Evolutionary conservation across 2,329 filamentous ascomycete genomes (phyloP).

Genomic region (Didymella pinodella): DNA sequence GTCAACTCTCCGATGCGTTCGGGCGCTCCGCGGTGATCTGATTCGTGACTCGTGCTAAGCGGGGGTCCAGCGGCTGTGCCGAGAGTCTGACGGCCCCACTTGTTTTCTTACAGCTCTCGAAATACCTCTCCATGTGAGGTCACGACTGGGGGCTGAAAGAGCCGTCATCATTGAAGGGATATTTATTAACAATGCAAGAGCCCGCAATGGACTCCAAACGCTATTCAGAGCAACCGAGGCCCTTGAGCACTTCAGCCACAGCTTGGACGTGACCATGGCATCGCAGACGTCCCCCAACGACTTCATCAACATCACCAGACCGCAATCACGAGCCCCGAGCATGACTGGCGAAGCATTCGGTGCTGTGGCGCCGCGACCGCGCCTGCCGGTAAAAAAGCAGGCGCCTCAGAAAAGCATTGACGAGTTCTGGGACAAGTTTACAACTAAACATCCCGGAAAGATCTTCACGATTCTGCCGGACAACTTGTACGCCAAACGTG

Average conservation of each 20-base stretch:
- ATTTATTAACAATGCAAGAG: slow-evolving; percentile 37
- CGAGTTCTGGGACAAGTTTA: slow-evolving; percentile 75
- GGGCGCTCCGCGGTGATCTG: slow-evolving; percentile 30
- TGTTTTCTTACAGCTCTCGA: slow-evolving; percentile 44
- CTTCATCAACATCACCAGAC: slow-evolving; percentile 48
- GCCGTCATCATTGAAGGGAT: slow-evolving; percentile 18
- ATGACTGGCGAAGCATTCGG: slow-evolving; percentile 41
- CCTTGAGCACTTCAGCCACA: slow-evolving; percentile 28
- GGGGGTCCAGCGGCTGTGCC: slow-evolving; percentile 43
- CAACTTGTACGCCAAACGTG: slow-evolving; percentile 69
- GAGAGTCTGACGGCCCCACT: slow-evolving; percentile 48
- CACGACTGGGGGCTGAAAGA: slow-evolving; percentile 45
- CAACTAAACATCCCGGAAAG: slow-evolving; percentile 74
- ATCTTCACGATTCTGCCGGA: slow-evolving; percentile 75
- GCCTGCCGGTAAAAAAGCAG: slow-evolving; percentile 55
- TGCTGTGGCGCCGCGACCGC: slow-evolving; percentile 27
- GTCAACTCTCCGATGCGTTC: slow-evolving; percentile 25
- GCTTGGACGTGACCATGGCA: slow-evolving; percentile 43
- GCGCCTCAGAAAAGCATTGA: slow-evolving; percentile 73
- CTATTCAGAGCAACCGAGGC: slow-evolving; percentile 23
- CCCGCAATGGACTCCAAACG: slow-evolving; percentile 41
- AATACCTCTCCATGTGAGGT: slow-evolving; percentile 41
- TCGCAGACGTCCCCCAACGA: slow-evolving; percentile 48
- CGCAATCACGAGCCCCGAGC: slow-evolving; percentile 48
- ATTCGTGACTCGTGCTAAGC: slow-evolving; percentile 35